Evolutionary conservation across 2,329 filamentous ascomycete genomes (phyloP).

Genomic region (Cadophora luteo-olivacea): DNA sequence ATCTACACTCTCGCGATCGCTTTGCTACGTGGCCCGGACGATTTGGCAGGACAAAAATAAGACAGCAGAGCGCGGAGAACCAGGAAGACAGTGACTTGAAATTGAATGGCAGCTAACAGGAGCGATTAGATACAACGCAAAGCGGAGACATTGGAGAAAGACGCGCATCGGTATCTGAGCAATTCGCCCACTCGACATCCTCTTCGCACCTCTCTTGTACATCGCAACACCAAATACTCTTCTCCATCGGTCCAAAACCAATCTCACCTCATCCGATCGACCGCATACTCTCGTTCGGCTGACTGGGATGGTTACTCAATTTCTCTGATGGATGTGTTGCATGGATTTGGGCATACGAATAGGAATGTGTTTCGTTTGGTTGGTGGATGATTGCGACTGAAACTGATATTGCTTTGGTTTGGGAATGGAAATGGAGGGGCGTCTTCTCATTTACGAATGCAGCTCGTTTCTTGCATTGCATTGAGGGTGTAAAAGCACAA

Average conservation of each 20-base stretch:
- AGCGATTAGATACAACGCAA: constrained; percentile 93
- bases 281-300: background rate
- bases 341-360: background rate
- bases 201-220: constrained; percentile 7
- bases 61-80: background rate
- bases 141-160: constrained; percentile 99
- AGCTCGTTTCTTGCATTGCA: constrained; percentile 17
- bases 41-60: background rate
- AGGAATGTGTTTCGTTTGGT: constrained; percentile 5
- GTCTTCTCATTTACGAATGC: constrained; percentile 6
- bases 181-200: constrained; percentile 49
- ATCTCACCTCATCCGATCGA: constrained; percentile 1
- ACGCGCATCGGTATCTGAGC: constrained; percentile 97
- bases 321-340: constrained; percentile 14
- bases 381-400: constrained; percentile 7
- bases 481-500: constrained; percentile 15
- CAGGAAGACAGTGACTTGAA: background rate
- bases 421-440: constrained; percentile 19
- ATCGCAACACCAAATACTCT: constrained; percentile 7
- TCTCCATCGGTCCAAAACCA: background rate
- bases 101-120: constrained; percentile 17
- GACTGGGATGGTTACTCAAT: constrained; percentile 4
- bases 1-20: background rate
- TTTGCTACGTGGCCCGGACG: background rate
- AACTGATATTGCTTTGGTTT: constrained; percentile 19